These are phyloP conservation scores for Dryadomyces quercus-mongolicae DNA, from an alignment of 2,329 filamentous ascomycete genomes.

Conservation along the genomic window DNA sequence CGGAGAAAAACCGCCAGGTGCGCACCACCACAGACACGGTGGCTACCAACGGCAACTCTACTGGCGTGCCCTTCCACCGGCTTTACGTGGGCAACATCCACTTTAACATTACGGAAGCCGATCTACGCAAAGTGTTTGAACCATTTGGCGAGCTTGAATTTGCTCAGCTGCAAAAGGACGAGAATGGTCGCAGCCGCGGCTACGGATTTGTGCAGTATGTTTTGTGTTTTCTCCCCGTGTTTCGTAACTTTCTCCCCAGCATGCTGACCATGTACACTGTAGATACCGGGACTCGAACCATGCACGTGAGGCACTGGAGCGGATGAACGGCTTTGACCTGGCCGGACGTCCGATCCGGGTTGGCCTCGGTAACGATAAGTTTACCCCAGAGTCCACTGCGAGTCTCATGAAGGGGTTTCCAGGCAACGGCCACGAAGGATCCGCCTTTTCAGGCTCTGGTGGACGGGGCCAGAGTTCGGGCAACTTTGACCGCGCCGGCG, in stretches of 20 bases:
- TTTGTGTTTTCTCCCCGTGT: neutral
- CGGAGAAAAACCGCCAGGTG: slow-evolving; percentile 97
- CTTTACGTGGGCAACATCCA: slow-evolving; percentile 99
- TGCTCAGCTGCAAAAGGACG: slow-evolving; percentile 94
- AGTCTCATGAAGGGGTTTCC: slow-evolving; percentile 87
- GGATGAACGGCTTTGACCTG: slow-evolving; percentile 99
- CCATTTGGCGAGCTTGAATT: slow-evolving; percentile 97
- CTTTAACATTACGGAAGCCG: slow-evolving; percentile 96
- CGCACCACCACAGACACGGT: slow-evolving; percentile 56
- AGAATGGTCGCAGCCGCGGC: slow-evolving; percentile 76
- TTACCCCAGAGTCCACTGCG: slow-evolving; percentile 92
- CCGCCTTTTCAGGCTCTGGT: slow-evolving; percentile 80
- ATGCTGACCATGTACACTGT: neutral
- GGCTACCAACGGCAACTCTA: slow-evolving; percentile 50
- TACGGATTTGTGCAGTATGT: slow-evolving; percentile 98
- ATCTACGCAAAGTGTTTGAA: slow-evolving; percentile 92
- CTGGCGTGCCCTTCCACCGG: slow-evolving; percentile 84
- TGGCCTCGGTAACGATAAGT: slow-evolving; percentile 99
- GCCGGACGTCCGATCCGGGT: slow-evolving; percentile 95
- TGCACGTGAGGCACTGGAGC: slow-evolving; percentile 88
- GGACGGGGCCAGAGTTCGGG: slow-evolving; percentile 48
- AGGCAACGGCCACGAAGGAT: slow-evolving; percentile 65
- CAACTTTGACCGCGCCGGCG: slow-evolving; percentile 83
- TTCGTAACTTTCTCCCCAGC: slow-evolving; percentile 58
- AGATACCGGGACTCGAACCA: slow-evolving; percentile 85